These are phyloP conservation scores for Vigna radiata DNA, from an alignment of 306 rosid genomes.

Conservation along the genomic window DNA sequence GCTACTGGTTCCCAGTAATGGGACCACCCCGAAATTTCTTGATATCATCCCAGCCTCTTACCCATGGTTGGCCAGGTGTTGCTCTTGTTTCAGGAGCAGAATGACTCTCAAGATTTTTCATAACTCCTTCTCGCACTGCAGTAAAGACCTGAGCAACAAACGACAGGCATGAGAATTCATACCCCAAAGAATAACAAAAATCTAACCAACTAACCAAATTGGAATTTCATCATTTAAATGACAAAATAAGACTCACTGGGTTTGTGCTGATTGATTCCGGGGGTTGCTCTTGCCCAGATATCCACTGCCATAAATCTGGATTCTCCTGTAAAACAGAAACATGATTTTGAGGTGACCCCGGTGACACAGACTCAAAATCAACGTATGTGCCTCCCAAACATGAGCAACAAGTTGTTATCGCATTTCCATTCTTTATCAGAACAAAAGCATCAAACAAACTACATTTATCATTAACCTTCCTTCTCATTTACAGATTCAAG, in stretches of 20 bases:
- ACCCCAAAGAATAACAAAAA: not conserved
- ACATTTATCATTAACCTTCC: constrained; percentile 3
- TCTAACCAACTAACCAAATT: constrained; percentile 9
- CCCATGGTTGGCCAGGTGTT: constrained; percentile 84
- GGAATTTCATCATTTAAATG: constrained; percentile 31
- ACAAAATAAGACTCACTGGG: constrained; percentile 65
- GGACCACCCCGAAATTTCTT: constrained; percentile 72
- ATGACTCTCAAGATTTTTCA: constrained; percentile 66
- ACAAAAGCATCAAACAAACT: constrained; percentile 23
- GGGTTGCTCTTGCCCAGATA: constrained; percentile 85
- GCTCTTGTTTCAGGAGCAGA: constrained; percentile 81
- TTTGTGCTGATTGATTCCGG: constrained; percentile 67
- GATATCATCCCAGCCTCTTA: constrained; percentile 95
- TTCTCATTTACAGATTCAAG: constrained; percentile 5
- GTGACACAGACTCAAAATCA: constrained; percentile 10
- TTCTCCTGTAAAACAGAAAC: constrained; percentile 68
- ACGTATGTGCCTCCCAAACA: not conserved
- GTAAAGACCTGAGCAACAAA: constrained; percentile 67
- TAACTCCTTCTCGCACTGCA: constrained; percentile 60
- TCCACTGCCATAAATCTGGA: constrained; percentile 94
- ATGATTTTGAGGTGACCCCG: not conserved
- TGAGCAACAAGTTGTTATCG: constrained; percentile 1
- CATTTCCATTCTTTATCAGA: constrained; percentile 25
- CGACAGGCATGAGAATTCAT: constrained; percentile 43
- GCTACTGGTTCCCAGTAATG: constrained; percentile 77